phyloP scores from a whole-genome alignment of 192 early-diverging fungal species.

The Funneliformis geosporum region DNA sequence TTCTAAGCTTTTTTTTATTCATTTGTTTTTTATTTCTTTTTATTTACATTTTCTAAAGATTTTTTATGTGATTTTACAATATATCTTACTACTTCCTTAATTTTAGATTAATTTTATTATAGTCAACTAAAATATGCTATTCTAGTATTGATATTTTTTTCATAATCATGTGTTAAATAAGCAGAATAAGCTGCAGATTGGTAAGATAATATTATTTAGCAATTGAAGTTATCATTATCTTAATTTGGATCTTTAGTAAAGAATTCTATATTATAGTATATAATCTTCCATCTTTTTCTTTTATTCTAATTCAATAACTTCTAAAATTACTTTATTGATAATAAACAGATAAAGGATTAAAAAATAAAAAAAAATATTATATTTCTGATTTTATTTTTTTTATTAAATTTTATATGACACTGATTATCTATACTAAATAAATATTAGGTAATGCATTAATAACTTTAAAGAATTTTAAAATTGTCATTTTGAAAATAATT shows the following conservation, averaged over 20 bases:
- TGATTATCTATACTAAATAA: no score
- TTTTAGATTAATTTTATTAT: neutral
- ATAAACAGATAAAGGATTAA: no score
- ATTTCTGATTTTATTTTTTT: no score
- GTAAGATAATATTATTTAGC: no score
- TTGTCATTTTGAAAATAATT: no score
- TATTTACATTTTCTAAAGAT: neutral
- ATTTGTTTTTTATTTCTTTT: neutral
- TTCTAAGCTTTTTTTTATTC: neutral
- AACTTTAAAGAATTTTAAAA: no score
- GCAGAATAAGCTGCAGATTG: neutral
- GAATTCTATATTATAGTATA: neutral
- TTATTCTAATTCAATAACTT: no score
- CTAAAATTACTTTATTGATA: no score
- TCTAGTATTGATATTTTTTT: neutral
- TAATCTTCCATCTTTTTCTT: neutral
- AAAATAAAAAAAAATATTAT: no score
- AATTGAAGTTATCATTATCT: no score
- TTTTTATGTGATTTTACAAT: neutral
- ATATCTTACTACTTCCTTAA: neutral
- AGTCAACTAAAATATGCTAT: neutral
- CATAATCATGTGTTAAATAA: neutral
- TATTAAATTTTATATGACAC: no score
- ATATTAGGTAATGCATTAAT: no score
- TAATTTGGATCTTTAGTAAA: neutral